These are phyloP conservation scores for Telopea speciosissima DNA, from an alignment of 177 flowering plant species.

Conservation along the genomic window DNA sequence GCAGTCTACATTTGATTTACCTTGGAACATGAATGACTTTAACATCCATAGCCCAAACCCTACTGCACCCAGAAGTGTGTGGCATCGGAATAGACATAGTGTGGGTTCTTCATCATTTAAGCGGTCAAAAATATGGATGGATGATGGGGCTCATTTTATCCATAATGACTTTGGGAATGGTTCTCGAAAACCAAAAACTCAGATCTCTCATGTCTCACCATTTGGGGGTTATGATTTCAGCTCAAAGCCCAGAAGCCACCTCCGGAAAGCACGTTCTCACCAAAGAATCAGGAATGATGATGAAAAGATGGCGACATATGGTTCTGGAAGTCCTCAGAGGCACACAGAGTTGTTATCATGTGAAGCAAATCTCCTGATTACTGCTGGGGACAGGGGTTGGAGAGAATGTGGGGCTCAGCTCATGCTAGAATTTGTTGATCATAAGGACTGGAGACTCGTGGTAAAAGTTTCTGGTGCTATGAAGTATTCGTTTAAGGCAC, in stretches of 20 bases:
- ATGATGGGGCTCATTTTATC: conserved; percentile 38
- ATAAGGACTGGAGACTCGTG: conserved; percentile 78
- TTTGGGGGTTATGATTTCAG: conserved; percentile 43
- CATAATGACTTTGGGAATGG: conserved; percentile 49
- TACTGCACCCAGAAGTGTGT: conserved; percentile 60
- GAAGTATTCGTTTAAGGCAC: conserved; percentile 74
- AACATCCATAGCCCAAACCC: conserved; percentile 46
- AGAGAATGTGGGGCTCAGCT: conserved; percentile 76
- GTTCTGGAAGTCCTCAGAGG: conserved; percentile 37
- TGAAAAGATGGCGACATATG: conserved; percentile 43
- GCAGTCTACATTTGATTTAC: conserved; percentile 27
- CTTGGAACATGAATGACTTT: conserved; percentile 37
- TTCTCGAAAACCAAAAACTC: conserved; percentile 74
- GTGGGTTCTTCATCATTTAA: conserved; percentile 37
- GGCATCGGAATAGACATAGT: conserved; percentile 39
- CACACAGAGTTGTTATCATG: conserved; percentile 53
- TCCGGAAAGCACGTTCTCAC: conserved; percentile 39
- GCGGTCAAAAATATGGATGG: conserved; percentile 47
- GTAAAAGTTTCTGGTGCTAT: conserved; percentile 63
- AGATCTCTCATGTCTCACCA: conserved; percentile 63
- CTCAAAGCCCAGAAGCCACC: conserved; percentile 49
- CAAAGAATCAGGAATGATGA: conserved; percentile 53
- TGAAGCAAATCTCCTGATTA: conserved; percentile 74
- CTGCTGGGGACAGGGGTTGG: conserved; percentile 75
- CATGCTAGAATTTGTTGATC: conserved; percentile 59